Evolutionary conservation across 768 basidiomycete genomes (phyloP), one percentile per base, ranked within the genome.

Genomic region (Trametes cinnabarina): DNA sequence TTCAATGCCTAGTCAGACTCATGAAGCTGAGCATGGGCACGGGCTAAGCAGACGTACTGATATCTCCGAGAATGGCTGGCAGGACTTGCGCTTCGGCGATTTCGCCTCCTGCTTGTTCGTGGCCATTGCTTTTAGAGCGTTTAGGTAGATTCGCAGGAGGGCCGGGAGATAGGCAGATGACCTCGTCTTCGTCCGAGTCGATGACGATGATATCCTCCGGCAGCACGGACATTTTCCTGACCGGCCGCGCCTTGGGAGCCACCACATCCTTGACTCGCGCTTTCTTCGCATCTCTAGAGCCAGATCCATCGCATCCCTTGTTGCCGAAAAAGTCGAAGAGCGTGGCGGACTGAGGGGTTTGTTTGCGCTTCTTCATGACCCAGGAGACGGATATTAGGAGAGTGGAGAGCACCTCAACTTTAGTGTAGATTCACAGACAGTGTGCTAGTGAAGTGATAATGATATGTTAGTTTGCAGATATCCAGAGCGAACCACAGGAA

Each of bases 151-250:
- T 57, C 7, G 51, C 23, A n/a, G 19, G 34, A 40, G 61, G 52
- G 15, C 41, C 41, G n/a, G 52, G 19, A 19, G 47, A n/a, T 4
- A 55, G 11, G 19, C 39, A 55, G 1, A 50, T 40, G 28, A 55
- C 57, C 15, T 69, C 71, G 32, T 61, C 55, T 20, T 70, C 70
- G 42, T 71, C 68, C 3, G 68, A 69, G 46, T 70, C 72, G 19
- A 73, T 67, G 53, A 72, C 62, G 26, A 74, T 71, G 34, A 73
- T 61, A 1, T 73, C 70, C 6, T 57, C 62, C 12, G 65, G 59
- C 0, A 28, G 47, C 35, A 49, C 20, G 11, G 14, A 19, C 51
- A 9, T 17, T 30, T 61, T 62, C 51, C 51, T 52, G 15, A 39
- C 20, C 3, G 12, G 39, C 3, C 26, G 17, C 26, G 34, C 41